Percentiles rank a stretch among this genome's conserved stretches.
These are phyloP conservation scores for Gracilaria caudata DNA, from an alignment of 23 red algal species.

Conservation along the genomic window DNA sequence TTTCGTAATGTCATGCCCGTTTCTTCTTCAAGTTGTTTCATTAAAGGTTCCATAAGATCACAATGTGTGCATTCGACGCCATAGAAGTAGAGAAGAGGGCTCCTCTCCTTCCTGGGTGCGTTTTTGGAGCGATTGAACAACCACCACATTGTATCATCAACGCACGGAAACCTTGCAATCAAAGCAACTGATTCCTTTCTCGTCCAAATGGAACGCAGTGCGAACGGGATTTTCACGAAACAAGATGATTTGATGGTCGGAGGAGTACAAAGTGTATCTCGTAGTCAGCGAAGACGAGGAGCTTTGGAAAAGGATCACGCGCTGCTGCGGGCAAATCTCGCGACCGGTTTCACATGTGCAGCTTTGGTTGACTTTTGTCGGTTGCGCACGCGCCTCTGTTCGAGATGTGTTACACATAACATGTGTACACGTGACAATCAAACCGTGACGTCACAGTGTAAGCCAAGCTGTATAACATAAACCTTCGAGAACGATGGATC, in stretches of 20 bases:
- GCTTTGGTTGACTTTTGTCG: too few species aligned
- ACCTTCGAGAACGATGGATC: not conserved
- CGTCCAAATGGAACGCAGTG: not conserved
- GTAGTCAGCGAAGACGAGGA: too few species aligned
- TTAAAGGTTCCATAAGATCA: constrained; percentile 96
- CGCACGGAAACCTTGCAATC: not conserved
- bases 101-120: constrained; percentile 49
- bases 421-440: not conserved
- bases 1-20: constrained; percentile 79
- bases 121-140: constrained; percentile 16
- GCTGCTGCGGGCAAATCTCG: not conserved
- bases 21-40: constrained; percentile 90
- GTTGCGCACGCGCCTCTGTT: not conserved
- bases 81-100: constrained; percentile 94
- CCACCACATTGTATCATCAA: constrained; percentile 1
- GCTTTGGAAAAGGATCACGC: not conserved
- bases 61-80: constrained; percentile 98
- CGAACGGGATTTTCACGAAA: not conserved
- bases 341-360: not conserved
- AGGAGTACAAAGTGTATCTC: too few species aligned
- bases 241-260: too few species aligned
- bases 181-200: not conserved
- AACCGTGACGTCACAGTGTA: constrained; percentile 14
- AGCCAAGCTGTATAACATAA: not conserved
- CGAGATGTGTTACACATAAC: not conserved